phyloP scores from a whole-genome alignment of 2,329 filamentous ascomycete genomes.

The Fusarium duplospermum region DNA sequence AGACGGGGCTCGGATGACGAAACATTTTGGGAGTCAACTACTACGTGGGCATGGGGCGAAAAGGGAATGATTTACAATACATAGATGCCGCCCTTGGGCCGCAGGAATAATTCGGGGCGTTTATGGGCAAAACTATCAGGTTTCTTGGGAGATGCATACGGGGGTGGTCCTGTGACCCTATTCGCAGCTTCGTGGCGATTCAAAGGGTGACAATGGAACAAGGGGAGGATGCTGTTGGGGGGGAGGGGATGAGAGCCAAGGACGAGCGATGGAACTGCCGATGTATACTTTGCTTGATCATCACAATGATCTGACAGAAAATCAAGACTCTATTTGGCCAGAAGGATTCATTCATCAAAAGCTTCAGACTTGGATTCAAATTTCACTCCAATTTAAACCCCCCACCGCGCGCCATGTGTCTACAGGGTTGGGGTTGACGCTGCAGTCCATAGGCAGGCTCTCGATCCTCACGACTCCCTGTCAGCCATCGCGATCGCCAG shows the following conservation, averaged over 20 bases:
- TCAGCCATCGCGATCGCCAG: slow-evolving; percentile 28
- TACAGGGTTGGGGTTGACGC: neutral
- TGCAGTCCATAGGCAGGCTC: neutral
- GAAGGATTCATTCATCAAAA: neutral
- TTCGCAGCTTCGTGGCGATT: neutral
- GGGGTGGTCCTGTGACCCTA: neutral
- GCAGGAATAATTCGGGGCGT: slow-evolving; percentile 11
- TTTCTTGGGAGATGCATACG: neutral
- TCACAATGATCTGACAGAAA: neutral
- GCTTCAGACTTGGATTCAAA: neutral
- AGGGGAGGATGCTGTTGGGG: neutral
- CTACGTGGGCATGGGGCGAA: slow-evolving; percentile 27
- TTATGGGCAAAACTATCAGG: slow-evolving; percentile 2
- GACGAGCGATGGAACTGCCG: neutral
- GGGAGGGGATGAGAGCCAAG: neutral
- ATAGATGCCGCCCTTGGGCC: slow-evolving; percentile 31
- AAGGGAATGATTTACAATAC: neutral
- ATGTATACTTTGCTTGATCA: neutral
- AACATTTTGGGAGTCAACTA: neutral
- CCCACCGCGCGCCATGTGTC: neutral
- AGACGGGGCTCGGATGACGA: slow-evolving; percentile 19
- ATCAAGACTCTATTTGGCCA: neutral
- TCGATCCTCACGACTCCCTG: slow-evolving; percentile 37
- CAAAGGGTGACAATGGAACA: neutral
- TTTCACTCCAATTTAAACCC: slow-evolving; percentile 1